Conservation (phyloP, 495 filamentous ascomycete species). For the Aspergillus avenaceus region DNA sequence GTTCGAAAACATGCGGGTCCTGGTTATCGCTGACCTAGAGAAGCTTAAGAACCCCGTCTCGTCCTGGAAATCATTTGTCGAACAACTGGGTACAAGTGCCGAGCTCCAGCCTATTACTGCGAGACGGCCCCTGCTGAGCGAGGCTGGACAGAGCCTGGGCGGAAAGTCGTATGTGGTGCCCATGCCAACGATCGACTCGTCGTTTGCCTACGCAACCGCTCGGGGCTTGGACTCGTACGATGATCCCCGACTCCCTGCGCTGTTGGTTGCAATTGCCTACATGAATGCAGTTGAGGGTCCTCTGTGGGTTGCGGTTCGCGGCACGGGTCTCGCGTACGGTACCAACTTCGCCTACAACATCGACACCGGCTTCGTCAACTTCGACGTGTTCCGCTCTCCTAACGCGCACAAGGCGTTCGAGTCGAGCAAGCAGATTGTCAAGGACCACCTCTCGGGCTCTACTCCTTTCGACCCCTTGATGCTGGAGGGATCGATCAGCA, state of each 20-base stretch:
- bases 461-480: constrained; percentile 70
- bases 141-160: constrained; percentile 68
- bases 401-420: constrained; percentile 84
- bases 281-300: constrained; percentile 93
- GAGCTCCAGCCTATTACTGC: constrained; percentile 56
- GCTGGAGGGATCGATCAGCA: constrained; percentile 85
- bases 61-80: constrained; percentile 68
- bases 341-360: constrained; percentile 68
- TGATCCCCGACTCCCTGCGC: constrained; percentile 74
- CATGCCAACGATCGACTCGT: constrained; percentile 91
- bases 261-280: constrained; percentile 83
- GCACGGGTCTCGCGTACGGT: constrained; percentile 88
- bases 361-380: constrained; percentile 74
- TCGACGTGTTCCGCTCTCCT: constrained; percentile 83
- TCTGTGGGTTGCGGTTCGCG: constrained; percentile 87
- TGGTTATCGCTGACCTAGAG: constrained; percentile 77
- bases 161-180: constrained; percentile 74
- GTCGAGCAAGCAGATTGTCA: constrained; percentile 69
- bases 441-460: constrained; percentile 57
- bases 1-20: constrained; percentile 76
- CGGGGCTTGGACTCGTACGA: constrained; percentile 69
- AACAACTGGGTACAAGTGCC: constrained; percentile 40
- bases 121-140: constrained; percentile 60
- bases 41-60: constrained; percentile 76
- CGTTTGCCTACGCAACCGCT: constrained; percentile 72